Evolutionary conservation across 306 rosid species (phyloP).

Genomic region (Cajanus cajan): DNA sequence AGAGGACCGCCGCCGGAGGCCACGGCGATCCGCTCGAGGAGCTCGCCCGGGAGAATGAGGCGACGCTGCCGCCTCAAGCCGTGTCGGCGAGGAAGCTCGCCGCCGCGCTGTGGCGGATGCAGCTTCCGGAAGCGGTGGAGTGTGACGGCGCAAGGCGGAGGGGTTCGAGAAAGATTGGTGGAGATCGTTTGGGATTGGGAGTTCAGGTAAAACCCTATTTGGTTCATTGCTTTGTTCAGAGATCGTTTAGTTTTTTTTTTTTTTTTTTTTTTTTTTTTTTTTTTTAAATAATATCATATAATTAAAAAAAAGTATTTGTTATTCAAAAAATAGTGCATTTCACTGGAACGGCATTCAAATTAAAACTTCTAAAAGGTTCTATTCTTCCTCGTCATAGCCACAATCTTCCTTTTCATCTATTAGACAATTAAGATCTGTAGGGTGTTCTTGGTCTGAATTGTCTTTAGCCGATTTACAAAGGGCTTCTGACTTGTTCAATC

Average conservation of each 20-base stretch:
- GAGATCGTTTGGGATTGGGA: constrained; percentile 47
- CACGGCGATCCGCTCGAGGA: constrained; percentile 39
- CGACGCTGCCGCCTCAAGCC: background rate
- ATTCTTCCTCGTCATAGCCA: too few relatives aligned
- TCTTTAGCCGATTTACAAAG: too few relatives aligned
- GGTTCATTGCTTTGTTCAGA: background rate
- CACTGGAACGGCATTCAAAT: too few relatives aligned
- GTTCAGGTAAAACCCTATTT: constrained; percentile 49
- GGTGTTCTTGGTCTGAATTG: too few relatives aligned
- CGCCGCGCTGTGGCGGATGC: constrained; percentile 83
- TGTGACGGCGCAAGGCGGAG: constrained; percentile 30
- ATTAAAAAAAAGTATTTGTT: too few relatives aligned
- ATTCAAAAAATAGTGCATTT: too few relatives aligned
- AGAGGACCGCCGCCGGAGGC: background rate
- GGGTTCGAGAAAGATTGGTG: constrained; percentile 6
- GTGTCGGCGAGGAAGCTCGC: constrained; percentile 90
- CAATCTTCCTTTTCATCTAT: too few relatives aligned
- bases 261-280: too few relatives aligned
- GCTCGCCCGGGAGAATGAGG: constrained; percentile 39
- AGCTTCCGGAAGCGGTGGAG: constrained; percentile 52
- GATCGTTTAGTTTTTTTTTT: background rate
- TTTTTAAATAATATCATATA: too few relatives aligned
- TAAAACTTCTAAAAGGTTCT: too few relatives aligned
- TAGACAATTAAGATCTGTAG: too few relatives aligned
- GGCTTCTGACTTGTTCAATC: too few relatives aligned